These are phyloP conservation scores for Scutellaria baicalensis DNA, from an alignment of 257 asterid species.

Conservation along the genomic window DNA sequence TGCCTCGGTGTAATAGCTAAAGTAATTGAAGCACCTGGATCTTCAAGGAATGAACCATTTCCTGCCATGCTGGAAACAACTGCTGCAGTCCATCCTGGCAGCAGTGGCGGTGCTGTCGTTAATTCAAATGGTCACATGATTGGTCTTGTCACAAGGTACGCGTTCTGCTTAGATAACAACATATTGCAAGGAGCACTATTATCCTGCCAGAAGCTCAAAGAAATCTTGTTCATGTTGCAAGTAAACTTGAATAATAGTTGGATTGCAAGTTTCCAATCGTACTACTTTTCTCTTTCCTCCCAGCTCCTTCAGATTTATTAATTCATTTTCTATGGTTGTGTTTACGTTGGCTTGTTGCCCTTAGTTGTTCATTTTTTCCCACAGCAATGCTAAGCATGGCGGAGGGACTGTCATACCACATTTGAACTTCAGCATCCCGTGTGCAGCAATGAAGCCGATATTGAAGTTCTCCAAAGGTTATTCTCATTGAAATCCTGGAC, in stretches of 20 bases:
- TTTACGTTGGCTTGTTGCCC: background rate
- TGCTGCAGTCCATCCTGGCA: conserved; percentile 98
- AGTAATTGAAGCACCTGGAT: conserved; percentile 68
- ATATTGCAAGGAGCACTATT: background rate
- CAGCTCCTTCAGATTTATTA: background rate
- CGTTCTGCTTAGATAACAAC: background rate
- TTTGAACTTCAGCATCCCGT: conserved; percentile 96
- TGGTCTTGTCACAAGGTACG: conserved; percentile 97
- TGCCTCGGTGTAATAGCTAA: conserved; percentile 83
- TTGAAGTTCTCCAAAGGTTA: conserved; percentile 75
- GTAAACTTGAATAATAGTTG: background rate
- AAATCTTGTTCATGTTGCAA: too few relatives aligned
- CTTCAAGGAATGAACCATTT: conserved; percentile 28
- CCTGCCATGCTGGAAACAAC: conserved; percentile 98
- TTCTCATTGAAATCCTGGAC: background rate
- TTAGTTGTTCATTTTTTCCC: conserved; percentile 1
- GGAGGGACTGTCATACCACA: conserved; percentile 95
- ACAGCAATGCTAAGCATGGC: conserved; percentile 96
- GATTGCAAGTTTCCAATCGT: background rate
- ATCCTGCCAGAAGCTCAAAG: background rate
- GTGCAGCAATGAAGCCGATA: conserved; percentile 81
- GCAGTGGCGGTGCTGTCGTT: conserved; percentile 98
- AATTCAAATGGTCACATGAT: conserved; percentile 75
- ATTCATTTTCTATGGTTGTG: background rate
- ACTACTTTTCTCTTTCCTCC: background rate